Evolutionary conservation across 306 rosid species (phyloP).

Genomic region (Prosopis cineraria): DNA sequence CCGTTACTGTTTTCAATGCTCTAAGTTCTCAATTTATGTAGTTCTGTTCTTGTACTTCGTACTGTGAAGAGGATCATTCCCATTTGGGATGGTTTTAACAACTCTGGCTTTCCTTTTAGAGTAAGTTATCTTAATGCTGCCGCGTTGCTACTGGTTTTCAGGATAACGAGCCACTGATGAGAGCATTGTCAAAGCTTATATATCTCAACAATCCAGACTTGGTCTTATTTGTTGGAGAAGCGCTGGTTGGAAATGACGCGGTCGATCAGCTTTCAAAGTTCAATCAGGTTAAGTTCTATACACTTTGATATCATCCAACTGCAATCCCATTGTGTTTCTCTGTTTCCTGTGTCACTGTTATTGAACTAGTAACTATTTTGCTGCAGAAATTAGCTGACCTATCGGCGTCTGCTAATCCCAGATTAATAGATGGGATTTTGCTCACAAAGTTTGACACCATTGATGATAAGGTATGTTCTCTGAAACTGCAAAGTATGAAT

Average conservation of each 20-base stretch:
- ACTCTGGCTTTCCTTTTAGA: conserved; percentile 11
- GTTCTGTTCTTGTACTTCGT: too few species aligned
- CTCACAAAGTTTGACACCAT: conserved; percentile 97
- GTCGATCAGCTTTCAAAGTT: conserved; percentile 99
- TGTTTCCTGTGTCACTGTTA: background rate
- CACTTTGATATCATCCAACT: conserved; percentile 1
- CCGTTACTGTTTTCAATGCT: background rate
- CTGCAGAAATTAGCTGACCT: conserved; percentile 93
- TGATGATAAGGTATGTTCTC: conserved; percentile 76
- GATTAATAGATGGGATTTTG: conserved; percentile 91
- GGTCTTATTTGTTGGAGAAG: conserved; percentile 97
- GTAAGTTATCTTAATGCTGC: conserved; percentile 3
- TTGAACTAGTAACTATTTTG: conserved; percentile 13
- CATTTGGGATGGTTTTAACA: conserved; percentile 5
- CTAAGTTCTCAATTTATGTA: conserved; percentile 7
- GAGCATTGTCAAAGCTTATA: conserved; percentile 94
- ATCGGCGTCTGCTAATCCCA: conserved; percentile 63
- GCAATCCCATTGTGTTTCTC: background rate
- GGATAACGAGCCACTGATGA: conserved; percentile 98
- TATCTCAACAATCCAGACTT: conserved; percentile 92
- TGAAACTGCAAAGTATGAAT: conserved; percentile 24
- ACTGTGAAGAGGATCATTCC: background rate
- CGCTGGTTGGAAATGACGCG: conserved; percentile 96
- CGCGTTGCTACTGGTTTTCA: conserved; percentile 39
- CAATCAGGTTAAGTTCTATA: conserved; percentile 67